Conservation (phyloP, 495 filamentous ascomycete species). For the Penicillium manginii region DNA sequence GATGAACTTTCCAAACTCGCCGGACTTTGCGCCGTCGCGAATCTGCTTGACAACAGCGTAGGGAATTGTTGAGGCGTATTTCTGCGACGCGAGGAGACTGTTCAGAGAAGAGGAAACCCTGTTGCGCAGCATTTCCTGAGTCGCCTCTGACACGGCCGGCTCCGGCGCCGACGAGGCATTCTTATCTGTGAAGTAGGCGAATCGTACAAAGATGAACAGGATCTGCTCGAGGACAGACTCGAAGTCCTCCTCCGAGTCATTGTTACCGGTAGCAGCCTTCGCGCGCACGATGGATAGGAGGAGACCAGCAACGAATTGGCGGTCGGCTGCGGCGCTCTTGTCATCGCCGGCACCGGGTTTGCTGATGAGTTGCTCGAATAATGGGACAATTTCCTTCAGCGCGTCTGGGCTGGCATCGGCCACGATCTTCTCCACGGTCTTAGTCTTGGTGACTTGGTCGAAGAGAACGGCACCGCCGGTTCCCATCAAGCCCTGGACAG, state of each 20-base stretch:
- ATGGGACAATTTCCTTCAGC: conserved; percentile 43
- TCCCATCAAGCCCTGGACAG: conserved; percentile 68
- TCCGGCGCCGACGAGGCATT: conserved; percentile 31
- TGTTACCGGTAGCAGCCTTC: conserved; percentile 39
- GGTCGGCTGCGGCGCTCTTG: conserved; percentile 48
- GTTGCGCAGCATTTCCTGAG: conserved; percentile 69
- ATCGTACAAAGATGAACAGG: conserved; percentile 45
- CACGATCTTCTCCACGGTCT: conserved; percentile 80
- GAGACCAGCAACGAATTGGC: conserved; percentile 53
- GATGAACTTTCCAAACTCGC: conserved; percentile 51
- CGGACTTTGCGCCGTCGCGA: conserved; percentile 44
- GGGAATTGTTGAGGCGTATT: conserved; percentile 52
- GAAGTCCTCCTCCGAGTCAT: conserved; percentile 35
- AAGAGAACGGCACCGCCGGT: conserved; percentile 75
- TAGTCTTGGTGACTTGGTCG: conserved; percentile 84
- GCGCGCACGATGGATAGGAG: conserved; percentile 49
- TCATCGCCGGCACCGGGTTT: conserved; percentile 44
- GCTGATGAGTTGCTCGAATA: conserved; percentile 46
- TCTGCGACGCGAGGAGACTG: conserved; percentile 66
- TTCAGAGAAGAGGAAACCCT: conserved; percentile 70
- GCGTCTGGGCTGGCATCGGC: conserved; percentile 58
- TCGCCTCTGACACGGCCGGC: conserved; percentile 58
- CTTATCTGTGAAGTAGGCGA: conserved; percentile 45
- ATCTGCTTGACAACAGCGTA: conserved; percentile 58
- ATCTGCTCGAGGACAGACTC: conserved; percentile 43